phyloP scores from a whole-genome alignment of 192 early-diverging fungal genomes.

The Backusella parvicylindrica region DNA sequence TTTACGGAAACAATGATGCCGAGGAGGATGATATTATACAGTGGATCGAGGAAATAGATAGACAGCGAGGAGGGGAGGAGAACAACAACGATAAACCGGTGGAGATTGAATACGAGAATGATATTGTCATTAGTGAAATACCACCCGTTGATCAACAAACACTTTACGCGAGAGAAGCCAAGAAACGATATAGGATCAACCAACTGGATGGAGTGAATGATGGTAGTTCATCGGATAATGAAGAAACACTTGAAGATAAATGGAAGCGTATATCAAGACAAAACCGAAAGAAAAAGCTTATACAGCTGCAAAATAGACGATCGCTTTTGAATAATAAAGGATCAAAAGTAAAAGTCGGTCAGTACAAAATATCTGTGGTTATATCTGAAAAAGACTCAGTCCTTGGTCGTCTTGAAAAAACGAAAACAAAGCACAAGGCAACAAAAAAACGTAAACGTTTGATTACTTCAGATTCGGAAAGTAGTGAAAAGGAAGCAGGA shows the following conservation, averaged over 20 bases:
- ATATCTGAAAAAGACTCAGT: background rate
- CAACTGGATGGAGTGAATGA: slow-evolving; percentile 25
- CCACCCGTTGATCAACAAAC: background rate
- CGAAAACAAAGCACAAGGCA: background rate
- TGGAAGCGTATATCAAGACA: background rate
- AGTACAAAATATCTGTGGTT: background rate
- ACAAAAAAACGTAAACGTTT: background rate
- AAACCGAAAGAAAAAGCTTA: background rate
- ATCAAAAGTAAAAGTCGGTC: background rate
- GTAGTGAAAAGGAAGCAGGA: background rate
- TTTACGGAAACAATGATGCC: background rate
- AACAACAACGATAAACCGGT: background rate
- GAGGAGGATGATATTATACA: slow-evolving; percentile 11
- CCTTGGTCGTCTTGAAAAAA: background rate
- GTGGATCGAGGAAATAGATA: slow-evolving; percentile 10
- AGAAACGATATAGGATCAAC: background rate
- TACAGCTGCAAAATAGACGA: background rate
- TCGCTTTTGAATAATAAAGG: background rate
- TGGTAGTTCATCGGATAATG: background rate
- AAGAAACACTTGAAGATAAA: background rate
- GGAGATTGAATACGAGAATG: slow-evolving; percentile 5
- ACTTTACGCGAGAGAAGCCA: background rate
- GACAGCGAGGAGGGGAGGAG: background rate
- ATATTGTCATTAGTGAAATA: slow-evolving; percentile 6
- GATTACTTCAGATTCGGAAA: background rate